phyloP scores from a whole-genome alignment of 805 yeast genomes.

The Torulaspora maleeae region DNA sequence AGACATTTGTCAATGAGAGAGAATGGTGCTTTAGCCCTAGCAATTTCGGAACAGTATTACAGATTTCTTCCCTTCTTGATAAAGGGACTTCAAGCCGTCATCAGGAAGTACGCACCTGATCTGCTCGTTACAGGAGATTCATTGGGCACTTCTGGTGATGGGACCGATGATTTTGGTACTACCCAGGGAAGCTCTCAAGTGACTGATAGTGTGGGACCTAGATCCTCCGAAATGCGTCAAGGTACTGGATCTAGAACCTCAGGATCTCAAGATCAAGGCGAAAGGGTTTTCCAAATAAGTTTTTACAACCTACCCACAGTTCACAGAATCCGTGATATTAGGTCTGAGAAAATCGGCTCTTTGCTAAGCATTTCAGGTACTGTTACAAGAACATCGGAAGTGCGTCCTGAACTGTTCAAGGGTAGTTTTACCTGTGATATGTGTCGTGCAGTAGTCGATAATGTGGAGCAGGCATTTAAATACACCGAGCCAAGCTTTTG shows the following conservation, averaged over 20 bases:
- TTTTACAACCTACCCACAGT: conserved; percentile 80
- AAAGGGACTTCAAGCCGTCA: conserved; percentile 65
- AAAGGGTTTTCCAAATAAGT: conserved; percentile 81
- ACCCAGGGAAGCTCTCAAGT: conserved; percentile 11
- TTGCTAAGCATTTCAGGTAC: conserved; percentile 86
- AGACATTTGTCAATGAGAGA: conserved; percentile 69
- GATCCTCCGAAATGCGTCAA: conserved; percentile 11
- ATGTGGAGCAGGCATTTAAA: conserved; percentile 87
- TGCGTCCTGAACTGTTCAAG: conserved; percentile 84
- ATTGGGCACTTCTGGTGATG: conserved; percentile 22
- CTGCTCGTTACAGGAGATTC: conserved; percentile 48
- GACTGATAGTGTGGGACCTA: conserved; percentile 5
- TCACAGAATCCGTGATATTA: conserved; percentile 80
- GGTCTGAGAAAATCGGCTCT: conserved; percentile 84
- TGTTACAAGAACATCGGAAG: conserved; percentile 93
- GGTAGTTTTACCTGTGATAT: conserved; percentile 87
- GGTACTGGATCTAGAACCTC: conserved; percentile 35
- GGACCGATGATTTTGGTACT: conserved; percentile 31
- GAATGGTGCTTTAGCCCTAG: conserved; percentile 83
- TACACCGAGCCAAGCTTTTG: conserved; percentile 94
- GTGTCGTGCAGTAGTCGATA: conserved; percentile 80
- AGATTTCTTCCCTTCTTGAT: conserved; percentile 84
- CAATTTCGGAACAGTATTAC: conserved; percentile 86
- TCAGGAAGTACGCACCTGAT: conserved; percentile 71
- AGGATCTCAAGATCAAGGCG: conserved; percentile 48